A percentile compares a stretch with the other conserved stretches of the same genome.
Evolutionary conservation across 164 flowering plant genomes (phyloP).

Genomic region (Paratinospora sagittata): DNA sequence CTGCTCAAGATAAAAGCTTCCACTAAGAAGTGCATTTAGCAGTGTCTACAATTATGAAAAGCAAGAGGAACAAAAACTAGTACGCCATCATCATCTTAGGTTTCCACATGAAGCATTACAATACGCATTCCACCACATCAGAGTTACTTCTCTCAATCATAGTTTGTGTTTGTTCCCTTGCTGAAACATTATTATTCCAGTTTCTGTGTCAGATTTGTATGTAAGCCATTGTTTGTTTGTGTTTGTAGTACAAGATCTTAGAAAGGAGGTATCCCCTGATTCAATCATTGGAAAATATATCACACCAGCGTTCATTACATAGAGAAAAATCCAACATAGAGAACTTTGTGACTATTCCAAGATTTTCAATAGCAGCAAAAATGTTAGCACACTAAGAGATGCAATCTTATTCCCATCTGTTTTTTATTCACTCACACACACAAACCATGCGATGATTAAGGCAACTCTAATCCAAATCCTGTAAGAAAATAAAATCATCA

Average conservation of each 20-base stretch:
- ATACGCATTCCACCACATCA: not conserved
- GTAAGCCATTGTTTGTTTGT: not conserved
- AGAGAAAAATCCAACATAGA: not conserved
- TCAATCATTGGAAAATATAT: not conserved
- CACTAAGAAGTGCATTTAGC: not conserved
- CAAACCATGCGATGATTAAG: not conserved
- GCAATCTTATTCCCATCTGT: not conserved
- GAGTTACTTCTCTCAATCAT: not conserved
- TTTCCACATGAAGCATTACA: not conserved
- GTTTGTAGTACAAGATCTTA: not conserved
- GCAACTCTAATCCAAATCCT: not conserved
- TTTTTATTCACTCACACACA: not conserved
- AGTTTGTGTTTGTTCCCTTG: no score
- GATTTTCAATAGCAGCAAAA: not conserved
- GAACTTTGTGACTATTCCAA: not conserved
- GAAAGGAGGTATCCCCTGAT: not conserved
- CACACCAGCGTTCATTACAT: not conserved
- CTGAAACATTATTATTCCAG: not conserved
- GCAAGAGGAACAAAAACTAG: not conserved
- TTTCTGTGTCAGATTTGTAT: not conserved
- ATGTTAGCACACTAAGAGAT: not conserved
- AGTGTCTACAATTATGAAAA: not conserved
- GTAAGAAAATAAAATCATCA: not conserved
- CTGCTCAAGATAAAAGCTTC: constrained; percentile 33
- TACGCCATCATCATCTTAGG: not conserved